A percentile compares a stretch with the other conserved stretches of the same genome.
These are phyloP conservation scores for Suillus paluster DNA, from an alignment of 768 basidiomycete species.

Conservation along the genomic window DNA sequence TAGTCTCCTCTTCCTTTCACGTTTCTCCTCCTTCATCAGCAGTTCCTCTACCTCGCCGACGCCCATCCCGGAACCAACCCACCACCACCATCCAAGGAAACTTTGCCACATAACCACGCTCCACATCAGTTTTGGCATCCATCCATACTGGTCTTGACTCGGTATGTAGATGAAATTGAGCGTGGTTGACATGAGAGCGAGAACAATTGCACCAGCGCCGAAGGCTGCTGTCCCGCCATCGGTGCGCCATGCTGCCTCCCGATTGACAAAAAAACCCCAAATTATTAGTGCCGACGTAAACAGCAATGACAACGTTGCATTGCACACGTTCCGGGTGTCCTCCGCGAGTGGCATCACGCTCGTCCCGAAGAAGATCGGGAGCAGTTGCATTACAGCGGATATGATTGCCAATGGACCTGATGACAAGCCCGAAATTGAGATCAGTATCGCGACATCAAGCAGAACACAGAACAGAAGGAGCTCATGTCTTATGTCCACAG, in stretches of 20 bases:
- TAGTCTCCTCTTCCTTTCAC: conserved; percentile 49
- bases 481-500: neutral
- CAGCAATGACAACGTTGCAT: conserved; percentile 92
- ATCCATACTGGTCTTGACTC: conserved; percentile 81
- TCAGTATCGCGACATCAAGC: neutral
- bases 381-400: conserved; percentile 82
- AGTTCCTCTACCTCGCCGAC: conserved; percentile 72
- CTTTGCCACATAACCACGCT: conserved; percentile 96
- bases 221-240: conserved; percentile 97
- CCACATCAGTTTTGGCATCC: conserved; percentile 91
- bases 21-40: conserved; percentile 56
- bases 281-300: conserved; percentile 89
- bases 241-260: conserved; percentile 90
- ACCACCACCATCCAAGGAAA: conserved; percentile 99
- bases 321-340: conserved; percentile 91
- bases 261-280: conserved; percentile 93
- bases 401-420: conserved; percentile 83
- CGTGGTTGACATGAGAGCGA: conserved; percentile 83
- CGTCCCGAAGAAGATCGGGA: conserved; percentile 55
- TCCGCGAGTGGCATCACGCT: conserved; percentile 59
- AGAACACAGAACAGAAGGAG: neutral
- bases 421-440: neutral
- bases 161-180: conserved; percentile 91
- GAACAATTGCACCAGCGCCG: conserved; percentile 77
- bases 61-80: conserved; percentile 93